Percentiles rank a stretch among this genome's conserved stretches.
phyloP scores from a whole-genome alignment of 208 protist species.

The Leptomonas seymouri region DNA sequence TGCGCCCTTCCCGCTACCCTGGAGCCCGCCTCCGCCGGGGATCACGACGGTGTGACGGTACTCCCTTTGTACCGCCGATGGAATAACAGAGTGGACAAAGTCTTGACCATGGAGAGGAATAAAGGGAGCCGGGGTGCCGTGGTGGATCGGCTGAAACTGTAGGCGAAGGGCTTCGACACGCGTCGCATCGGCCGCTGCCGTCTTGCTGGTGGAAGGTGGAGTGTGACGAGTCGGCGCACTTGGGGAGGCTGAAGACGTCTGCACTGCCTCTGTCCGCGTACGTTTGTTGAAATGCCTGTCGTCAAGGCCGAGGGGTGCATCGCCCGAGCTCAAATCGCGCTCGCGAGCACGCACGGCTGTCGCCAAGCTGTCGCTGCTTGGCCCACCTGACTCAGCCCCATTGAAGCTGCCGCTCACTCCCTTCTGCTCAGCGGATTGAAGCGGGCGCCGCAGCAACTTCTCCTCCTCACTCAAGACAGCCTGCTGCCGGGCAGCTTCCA shows the following conservation, averaged over 20 bases:
- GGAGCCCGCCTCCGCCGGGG: background rate
- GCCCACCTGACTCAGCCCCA: background rate
- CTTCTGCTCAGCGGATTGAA: conserved; percentile 5
- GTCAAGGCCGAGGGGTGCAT: background rate
- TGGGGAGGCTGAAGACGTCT: background rate
- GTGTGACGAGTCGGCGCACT: too few species aligned
- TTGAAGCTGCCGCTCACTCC: background rate
- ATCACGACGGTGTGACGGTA: conserved; percentile 26
- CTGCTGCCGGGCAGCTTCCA: conserved; percentile 51
- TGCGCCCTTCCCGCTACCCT: background rate
- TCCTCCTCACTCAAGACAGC: conserved; percentile 39
- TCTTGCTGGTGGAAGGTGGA: background rate
- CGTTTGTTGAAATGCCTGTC: conserved; percentile 7
- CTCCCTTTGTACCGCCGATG: conserved; percentile 6
- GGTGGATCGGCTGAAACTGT: conserved; percentile 41
- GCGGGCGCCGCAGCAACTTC: conserved; percentile 42
- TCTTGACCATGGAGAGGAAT: conserved; percentile 17
- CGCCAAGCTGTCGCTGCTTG: too few species aligned
- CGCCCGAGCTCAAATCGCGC: conserved; percentile 4
- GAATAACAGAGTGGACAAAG: conserved; percentile 29
- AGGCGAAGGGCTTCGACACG: conserved; percentile 30
- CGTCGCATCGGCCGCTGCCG: conserved; percentile 8
- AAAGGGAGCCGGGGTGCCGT: conserved; percentile 28
- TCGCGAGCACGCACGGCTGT: background rate
- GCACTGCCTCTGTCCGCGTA: conserved; percentile 1